Conservation (phyloP, 345 rosid genomes). For the Eutrema yunnanense region DNA sequence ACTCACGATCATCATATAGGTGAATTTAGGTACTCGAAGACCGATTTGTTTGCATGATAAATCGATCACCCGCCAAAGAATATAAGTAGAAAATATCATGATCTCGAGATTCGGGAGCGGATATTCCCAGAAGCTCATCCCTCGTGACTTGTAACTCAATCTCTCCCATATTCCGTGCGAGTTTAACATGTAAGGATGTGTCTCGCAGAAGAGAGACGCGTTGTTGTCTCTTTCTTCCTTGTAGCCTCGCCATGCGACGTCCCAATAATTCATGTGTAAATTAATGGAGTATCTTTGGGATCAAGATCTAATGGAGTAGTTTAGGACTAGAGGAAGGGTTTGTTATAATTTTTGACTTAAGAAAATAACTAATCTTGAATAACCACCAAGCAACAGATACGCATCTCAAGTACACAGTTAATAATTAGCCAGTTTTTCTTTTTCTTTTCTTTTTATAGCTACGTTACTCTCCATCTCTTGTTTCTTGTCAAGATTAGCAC, state of each 20-base stretch:
- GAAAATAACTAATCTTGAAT: not conserved
- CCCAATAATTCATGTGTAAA: not conserved
- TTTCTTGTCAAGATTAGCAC: not conserved
- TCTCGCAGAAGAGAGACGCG: constrained; percentile 11
- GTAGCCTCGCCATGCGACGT: constrained; percentile 20
- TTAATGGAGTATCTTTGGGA: not conserved
- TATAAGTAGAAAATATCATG: constrained; percentile 9
- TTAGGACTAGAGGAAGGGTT: not conserved
- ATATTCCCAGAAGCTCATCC: constrained; percentile 28
- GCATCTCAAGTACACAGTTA: not conserved
- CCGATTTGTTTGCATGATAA: constrained; percentile 10
- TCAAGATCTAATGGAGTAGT: not conserved
- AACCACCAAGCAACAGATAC: constrained; percentile 8
- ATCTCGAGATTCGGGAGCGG: constrained; percentile 28
- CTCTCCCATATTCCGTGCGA: constrained; percentile 30
- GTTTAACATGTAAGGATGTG: constrained; percentile 15
- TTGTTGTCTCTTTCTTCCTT: not conserved
- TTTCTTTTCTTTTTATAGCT: constrained; percentile 9
- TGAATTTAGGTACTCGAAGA: constrained; percentile 22
- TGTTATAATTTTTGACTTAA: not conserved
- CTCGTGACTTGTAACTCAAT: not conserved
- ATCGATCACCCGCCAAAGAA: constrained; percentile 22
- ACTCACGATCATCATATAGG: constrained; percentile 29
- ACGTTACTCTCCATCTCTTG: not conserved
- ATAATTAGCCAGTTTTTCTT: not conserved